phyloP scores from a whole-genome alignment of 768 basidiomycete species.

The Trametes gibbosa region DNA sequence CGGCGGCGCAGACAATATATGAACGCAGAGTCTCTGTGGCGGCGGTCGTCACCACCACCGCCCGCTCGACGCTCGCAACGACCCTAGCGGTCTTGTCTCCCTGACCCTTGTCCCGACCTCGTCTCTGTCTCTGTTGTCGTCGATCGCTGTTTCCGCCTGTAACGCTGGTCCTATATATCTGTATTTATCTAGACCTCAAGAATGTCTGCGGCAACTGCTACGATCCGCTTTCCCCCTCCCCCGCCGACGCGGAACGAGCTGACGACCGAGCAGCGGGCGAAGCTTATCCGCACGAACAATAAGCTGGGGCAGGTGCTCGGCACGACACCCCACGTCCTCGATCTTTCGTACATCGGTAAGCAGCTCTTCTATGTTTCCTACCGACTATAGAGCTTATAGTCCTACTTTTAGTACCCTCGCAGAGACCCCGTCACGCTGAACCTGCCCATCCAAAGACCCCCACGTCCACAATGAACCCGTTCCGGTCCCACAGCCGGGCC shows the following conservation, averaged over 20 bases:
- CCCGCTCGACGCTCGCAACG: conserved; percentile 13
- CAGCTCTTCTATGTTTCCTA: not conserved
- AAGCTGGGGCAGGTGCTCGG: conserved; percentile 62
- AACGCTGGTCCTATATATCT: not conserved
- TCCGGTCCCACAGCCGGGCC: conserved; percentile 10
- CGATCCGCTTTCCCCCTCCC: conserved; percentile 35
- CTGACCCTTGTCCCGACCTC: not conserved
- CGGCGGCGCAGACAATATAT: not conserved
- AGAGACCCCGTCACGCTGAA: not conserved
- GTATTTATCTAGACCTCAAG: not conserved
- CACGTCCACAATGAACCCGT: conserved; percentile 3
- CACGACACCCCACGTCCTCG: conserved; percentile 55
- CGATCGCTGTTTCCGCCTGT: not conserved
- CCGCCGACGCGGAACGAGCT: conserved; percentile 61
- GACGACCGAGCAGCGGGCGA: conserved; percentile 48
- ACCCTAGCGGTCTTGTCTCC: conserved; percentile 16
- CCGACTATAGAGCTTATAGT: not conserved
- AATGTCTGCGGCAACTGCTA: conserved; percentile 10
- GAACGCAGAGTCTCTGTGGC: not conserved
- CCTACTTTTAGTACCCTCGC: not conserved
- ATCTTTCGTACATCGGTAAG: conserved; percentile 27
- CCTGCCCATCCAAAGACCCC: conserved; percentile 5
- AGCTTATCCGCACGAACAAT: conserved; percentile 54
- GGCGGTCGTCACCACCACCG: not conserved
- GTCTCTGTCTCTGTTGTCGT: not conserved